Evolutionary conservation across 1,139 yeast species (phyloP), one percentile per base, ranked within the genome.

Genomic region (Blastobotrys apis): DNA sequence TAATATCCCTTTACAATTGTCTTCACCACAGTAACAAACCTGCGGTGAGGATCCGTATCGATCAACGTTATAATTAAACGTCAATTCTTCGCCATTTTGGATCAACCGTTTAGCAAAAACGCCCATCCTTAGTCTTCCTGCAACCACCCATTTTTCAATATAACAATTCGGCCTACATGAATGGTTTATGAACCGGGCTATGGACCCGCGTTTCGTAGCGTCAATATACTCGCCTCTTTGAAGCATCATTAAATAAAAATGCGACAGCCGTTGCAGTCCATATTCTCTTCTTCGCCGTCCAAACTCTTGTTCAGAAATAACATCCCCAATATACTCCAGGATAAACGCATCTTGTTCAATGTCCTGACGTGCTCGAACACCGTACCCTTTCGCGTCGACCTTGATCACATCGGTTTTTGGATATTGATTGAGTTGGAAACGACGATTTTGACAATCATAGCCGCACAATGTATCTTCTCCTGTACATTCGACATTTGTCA

Each of bases 131-230:
- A 87, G 72, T 61, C 85, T 84, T 52, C 84, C 86, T 17, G 90
- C 92, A 13, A 92, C 97, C 16, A 88, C 94, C 98, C 98, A 92
- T 67, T 92, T 92, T 64, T 90, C 97, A 35, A 92, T 95, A 58
- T 78, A 87, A 16, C 95, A 92, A 65, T 92, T 92, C 4, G 98
- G 97, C 54, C 76, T 80, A 65, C 98, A 92, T 16, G 96, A 86
- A 65, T 92, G 98, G 62, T 92, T 92, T 57, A 94, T 85, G 67
- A 90, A 92, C 49, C 98, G 72, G 0, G 95, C 96, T 47, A 90
- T 66, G 19, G 90, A 79, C 2, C 97, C 98, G 65, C 78, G 84
- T 41, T 75, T 71, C 1, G 97, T 90, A 39, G 98, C 98, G 65
- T 92, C 98, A 48, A 92, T 86, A 60, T 87, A 92, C 58, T 92